Percentiles rank a stretch among this genome's conserved stretches.
phyloP scores from a whole-genome alignment of 176 grass and related monocot genomes.

The Rhipidocladum racemiflorum region DNA sequence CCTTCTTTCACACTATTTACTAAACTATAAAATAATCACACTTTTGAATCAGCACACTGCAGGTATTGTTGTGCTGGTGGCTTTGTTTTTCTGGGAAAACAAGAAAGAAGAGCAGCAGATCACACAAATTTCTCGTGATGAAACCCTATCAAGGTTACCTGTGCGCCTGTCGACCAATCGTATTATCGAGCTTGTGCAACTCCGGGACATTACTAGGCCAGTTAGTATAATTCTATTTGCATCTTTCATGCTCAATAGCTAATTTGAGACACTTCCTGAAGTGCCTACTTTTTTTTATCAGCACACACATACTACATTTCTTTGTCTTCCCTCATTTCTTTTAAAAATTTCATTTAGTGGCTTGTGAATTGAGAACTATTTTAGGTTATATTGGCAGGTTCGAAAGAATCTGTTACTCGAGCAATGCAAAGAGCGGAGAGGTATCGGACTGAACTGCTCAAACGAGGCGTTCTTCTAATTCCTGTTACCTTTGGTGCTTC shows the following conservation, averaged over 20 bases:
- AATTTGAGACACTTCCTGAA: conserved; percentile 1
- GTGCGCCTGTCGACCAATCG: conserved; percentile 80
- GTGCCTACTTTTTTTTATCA: neutral
- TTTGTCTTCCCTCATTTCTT: neutral
- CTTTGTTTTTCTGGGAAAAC: conserved; percentile 93
- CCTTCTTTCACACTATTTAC: neutral
- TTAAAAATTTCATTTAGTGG: neutral
- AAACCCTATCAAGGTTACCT: conserved; percentile 92
- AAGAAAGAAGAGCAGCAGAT: conserved; percentile 95
- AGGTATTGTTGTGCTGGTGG: conserved; percentile 90
- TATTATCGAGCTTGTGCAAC: conserved; percentile 83
- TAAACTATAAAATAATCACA: conserved; percentile 53
- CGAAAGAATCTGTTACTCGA: conserved; percentile 61
- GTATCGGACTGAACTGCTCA: conserved; percentile 72
- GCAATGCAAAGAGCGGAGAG: conserved; percentile 82
- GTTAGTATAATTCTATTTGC: conserved; percentile 66
- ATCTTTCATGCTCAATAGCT: neutral
- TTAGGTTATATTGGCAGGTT: conserved; percentile 98
- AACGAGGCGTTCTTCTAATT: conserved; percentile 86
- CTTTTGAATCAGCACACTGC: conserved; percentile 79
- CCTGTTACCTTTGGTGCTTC: conserved; percentile 88
- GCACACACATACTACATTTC: neutral
- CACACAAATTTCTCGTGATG: conserved; percentile 82
- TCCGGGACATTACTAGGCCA: conserved; percentile 78
- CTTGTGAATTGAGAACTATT: conserved; percentile 49